A percentile compares a stretch with the other conserved stretches of the same genome.
Conservation (phyloP, 768 basidiomycete species). For the Calvatia gigantea region DNA sequence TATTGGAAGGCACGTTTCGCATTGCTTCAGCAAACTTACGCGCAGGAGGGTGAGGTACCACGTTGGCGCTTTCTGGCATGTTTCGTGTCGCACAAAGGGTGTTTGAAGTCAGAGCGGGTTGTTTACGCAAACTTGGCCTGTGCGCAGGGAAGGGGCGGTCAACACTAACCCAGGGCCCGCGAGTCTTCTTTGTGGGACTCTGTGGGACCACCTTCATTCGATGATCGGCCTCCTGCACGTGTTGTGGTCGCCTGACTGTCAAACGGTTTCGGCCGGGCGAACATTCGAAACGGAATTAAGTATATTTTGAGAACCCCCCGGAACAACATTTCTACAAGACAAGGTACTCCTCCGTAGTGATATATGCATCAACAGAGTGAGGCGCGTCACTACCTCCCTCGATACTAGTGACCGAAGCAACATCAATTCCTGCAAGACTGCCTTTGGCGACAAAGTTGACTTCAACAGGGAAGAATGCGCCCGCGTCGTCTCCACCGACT, state of each 20-base stretch:
- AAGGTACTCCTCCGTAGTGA: slow-evolving; percentile 52
- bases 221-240: too few relatives aligned
- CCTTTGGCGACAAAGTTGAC: slow-evolving; percentile 80
- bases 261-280: too few relatives aligned
- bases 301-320: too few relatives aligned
- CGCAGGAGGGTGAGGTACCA: slow-evolving; percentile 43
- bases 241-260: too few relatives aligned
- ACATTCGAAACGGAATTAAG: too few relatives aligned
- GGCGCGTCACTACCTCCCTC: slow-evolving; percentile 35
- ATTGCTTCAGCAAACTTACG: slow-evolving; percentile 27
- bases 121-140: too few relatives aligned
- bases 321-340: slow-evolving; percentile 39
- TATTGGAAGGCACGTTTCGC: background rate
- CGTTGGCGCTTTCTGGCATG: slow-evolving; percentile 11
- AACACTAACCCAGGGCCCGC: too few relatives aligned
- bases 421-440: slow-evolving; percentile 73
- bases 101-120: background rate
- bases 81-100: background rate
- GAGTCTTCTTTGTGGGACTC: too few relatives aligned
- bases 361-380: slow-evolving; percentile 54
- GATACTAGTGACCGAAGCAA: slow-evolving; percentile 55
- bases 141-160: too few relatives aligned
- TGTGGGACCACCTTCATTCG: too few relatives aligned
- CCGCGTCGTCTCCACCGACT: slow-evolving; percentile 78
- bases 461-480: slow-evolving; percentile 89